Evolutionary conservation across 2,329 filamentous ascomycete genomes (phyloP), one percentile per base, ranked within the genome.

Genomic region (Botrytis squamosa): DNA sequence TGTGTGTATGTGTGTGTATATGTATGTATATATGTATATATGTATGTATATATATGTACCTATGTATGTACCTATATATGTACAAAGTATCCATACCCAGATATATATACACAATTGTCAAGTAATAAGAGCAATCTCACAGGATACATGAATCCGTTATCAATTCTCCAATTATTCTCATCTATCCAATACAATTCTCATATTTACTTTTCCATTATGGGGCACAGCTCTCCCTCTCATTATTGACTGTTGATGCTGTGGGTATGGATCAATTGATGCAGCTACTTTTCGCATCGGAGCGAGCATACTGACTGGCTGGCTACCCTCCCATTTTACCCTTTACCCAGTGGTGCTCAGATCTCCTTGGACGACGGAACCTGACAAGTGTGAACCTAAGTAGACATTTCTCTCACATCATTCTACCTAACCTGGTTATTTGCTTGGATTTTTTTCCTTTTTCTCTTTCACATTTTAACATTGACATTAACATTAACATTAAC

Each of bases 281-380:
- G 52, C 52, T 55, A n/a, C 25, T 29, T 55, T 55, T 29, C 16
- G 52, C n/a, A 55, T 55, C 29, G 49, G 49, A 52, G 49, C 22
- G 10, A 25, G 49, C 22, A 52, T 2, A 52, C 33, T 4, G 3
- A 33, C 33, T 33, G 33, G 22, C 49, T 33, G 3, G 10, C 25
- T 52, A 25, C 49, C 49, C 49, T 52, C 12, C 46, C 46, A 49
- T 10, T 49, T 46, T 49, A 49, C 46, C 46, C 46, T 52, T n/a
- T 52, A n/a, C 49, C 49, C 49, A 52, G 49, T 55, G n/a, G 52
- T 55, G 52, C 25, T 55, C 52, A 55, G 52, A 55, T 55, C 52
- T 55, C n/a, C n/a, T 62, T n/a, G 59, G 59, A 62, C 38, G 59
- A 40, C 59, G 22, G 59, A 62, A 62, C 59, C 59, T 40, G 59